Evolutionary conservation across 192 early-diverging fungal genomes (phyloP).

Genomic region (Umbelopsis vinacea): DNA sequence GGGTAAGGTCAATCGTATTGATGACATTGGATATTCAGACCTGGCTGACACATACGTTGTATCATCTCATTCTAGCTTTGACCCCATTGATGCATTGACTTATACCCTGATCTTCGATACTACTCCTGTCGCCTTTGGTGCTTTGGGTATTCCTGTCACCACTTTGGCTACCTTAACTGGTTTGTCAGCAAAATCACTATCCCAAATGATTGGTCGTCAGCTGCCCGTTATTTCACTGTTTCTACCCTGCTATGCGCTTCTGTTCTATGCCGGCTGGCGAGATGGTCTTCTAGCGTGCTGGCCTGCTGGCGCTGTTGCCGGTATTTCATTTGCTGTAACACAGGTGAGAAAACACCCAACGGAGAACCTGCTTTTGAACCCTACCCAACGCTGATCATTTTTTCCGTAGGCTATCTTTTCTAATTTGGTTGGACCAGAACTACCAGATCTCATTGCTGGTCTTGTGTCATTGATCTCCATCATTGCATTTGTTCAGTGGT

Average conservation of each 20-base stretch:
- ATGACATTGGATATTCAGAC: too few species aligned
- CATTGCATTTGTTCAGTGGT: slow-evolving; percentile 41
- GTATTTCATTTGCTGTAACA: slow-evolving; percentile 39
- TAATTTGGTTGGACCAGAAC: slow-evolving; percentile 45
- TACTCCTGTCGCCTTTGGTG: slow-evolving; percentile 40
- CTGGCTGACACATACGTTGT: background rate
- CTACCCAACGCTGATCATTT: background rate
- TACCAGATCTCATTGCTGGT: slow-evolving; percentile 45
- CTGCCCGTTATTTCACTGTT: slow-evolving; percentile 38
- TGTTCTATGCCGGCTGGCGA: slow-evolving; percentile 39
- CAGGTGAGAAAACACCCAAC: slow-evolving; percentile 10
- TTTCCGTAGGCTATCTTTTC: slow-evolving; percentile 28
- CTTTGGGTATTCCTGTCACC: slow-evolving; percentile 45
- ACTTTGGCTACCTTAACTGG: slow-evolving; percentile 41
- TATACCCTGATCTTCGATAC: slow-evolving; percentile 44
- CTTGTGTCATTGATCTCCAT: slow-evolving; percentile 34
- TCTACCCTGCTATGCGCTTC: slow-evolving; percentile 37
- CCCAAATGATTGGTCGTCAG: slow-evolving; percentile 45
- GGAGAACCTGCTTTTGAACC: too few species aligned
- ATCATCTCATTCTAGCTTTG: slow-evolving; percentile 25
- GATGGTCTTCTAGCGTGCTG: slow-evolving; percentile 39
- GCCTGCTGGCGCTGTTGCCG: slow-evolving; percentile 36
- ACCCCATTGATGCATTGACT: slow-evolving; percentile 38
- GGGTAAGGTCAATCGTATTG: slow-evolving; percentile 27
- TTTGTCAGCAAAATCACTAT: slow-evolving; percentile 27